phyloP scores from a whole-genome alignment of 768 basidiomycete genomes.

The Phanerochaete sordida region DNA sequence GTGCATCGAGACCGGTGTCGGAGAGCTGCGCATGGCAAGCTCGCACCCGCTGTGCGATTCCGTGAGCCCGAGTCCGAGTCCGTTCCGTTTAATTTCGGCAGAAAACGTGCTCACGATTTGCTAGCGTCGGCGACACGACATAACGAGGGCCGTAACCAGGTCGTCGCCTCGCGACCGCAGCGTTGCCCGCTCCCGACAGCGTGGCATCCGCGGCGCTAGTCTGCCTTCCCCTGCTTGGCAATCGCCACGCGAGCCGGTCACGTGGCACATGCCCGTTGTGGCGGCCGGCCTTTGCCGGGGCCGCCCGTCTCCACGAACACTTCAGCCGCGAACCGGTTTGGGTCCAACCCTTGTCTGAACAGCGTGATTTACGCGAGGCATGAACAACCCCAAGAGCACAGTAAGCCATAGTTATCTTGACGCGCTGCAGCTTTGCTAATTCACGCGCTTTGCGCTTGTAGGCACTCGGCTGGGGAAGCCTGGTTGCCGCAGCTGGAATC shows the following conservation, averaged over 20 bases:
- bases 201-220: background rate
- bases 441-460: conserved; percentile 6
- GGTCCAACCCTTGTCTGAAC: too few species aligned
- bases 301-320: background rate
- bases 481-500: conserved; percentile 33
- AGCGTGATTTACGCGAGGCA: background rate
- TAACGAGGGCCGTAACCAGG: background rate
- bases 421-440: background rate
- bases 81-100: background rate
- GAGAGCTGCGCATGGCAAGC: background rate
- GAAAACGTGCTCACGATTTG: background rate
- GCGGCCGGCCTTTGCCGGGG: background rate
- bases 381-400: conserved; percentile 14
- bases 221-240: background rate
- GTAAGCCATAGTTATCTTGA: background rate
- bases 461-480: conserved; percentile 31
- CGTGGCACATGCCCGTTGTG: background rate
- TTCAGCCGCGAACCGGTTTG: background rate
- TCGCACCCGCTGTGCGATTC: background rate
- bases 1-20: background rate
- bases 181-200: background rate
- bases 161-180: background rate
- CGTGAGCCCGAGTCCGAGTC: background rate
- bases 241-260: background rate
- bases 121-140: background rate